Base-by-base conservation (phyloP, 2,329 filamentous ascomycete genomes). In the Exophiala viscosa region DNA sequence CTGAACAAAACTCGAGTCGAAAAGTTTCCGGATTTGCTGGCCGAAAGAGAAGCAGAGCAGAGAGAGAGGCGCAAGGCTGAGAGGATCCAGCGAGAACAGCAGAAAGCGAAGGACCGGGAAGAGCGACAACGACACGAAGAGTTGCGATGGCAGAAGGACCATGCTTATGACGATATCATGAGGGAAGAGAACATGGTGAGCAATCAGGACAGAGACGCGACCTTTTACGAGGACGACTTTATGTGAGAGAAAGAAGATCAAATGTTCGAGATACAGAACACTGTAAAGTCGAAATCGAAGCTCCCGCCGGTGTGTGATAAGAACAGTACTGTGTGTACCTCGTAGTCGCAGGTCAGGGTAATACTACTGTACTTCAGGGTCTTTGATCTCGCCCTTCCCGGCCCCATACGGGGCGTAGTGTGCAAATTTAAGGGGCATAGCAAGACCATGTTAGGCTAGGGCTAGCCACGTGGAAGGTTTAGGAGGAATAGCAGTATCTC, bases 1-100 rank as follows among this genome's bases (percentile, higher is more conserved):
- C 82, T 99, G 60, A 97, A 96, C 76, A 99, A 97, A 79, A 99
- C 93, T 33, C 90, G 87, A 62, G 82, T 88, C 32, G 92, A 97
- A 74, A 88, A 85, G 69, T 89, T 85, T 67, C 90, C 92, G 0
- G 89, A 97, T 67, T 74, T 99, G 10, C 77, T 80, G 53, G 82
- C 86, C 66, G 91, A 96, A 74, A 88, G 86, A 67, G 90, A 95
- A 50, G 87, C 89, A 45, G 81, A 83, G 38, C 72, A 86, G 55
- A 84, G 83, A 62, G 83, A 87, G 71, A 74, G 92, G 62, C 79
- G 90, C 59, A 85, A 83, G 67, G 79, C 76, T 54, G 90, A 96
- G 43, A 63, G 73, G 34, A 71, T 71, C 48, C 38, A 49, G 11
- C 64, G 70, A 39, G 72, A 76, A 28, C 68, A 72, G 55, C 68